Conservation (phyloP, 306 rosid genomes). For the Trifolium subterraneum region DNA sequence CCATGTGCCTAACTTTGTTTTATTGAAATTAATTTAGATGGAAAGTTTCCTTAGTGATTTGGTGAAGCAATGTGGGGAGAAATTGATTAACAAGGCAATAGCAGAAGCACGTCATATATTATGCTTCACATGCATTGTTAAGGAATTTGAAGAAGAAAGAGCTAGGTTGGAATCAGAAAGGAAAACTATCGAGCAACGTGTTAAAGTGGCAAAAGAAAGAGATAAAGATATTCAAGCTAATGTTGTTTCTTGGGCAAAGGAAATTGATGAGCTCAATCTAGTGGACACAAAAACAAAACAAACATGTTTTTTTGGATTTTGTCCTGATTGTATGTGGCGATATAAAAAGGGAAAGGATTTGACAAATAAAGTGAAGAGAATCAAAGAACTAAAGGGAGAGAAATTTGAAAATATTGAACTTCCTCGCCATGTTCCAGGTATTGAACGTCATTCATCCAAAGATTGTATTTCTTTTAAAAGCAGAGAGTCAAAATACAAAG, state of each 20-base stretch:
- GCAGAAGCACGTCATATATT: not conserved
- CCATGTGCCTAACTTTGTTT: not conserved
- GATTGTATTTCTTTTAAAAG: no score
- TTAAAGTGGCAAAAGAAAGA: not conserved
- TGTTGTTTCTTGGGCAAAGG: not conserved
- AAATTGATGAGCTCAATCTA: not conserved
- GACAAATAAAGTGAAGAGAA: not conserved
- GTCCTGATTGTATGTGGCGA: constrained; percentile 21
- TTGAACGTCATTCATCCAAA: no score
- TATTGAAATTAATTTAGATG: constrained; percentile 27
- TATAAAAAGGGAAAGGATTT: constrained; percentile 26
- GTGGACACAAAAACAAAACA: constrained; percentile 3
- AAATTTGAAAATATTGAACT: no score
- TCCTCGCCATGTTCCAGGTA: no score
- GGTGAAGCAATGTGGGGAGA: not conserved
- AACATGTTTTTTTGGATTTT: constrained; percentile 13
- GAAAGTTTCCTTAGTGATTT: not conserved
- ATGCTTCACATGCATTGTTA: not conserved
- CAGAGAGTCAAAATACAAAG: no score
- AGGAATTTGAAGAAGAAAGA: not conserved
- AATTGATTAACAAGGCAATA: not conserved
- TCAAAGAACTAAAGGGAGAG: not conserved
- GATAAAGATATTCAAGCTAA: not conserved
- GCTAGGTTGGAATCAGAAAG: not conserved
- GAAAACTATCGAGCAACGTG: not conserved